These are phyloP conservation scores for Lasiodiplodia theobromae DNA, from an alignment of 2,329 filamentous ascomycete genomes.

Conservation along the genomic window DNA sequence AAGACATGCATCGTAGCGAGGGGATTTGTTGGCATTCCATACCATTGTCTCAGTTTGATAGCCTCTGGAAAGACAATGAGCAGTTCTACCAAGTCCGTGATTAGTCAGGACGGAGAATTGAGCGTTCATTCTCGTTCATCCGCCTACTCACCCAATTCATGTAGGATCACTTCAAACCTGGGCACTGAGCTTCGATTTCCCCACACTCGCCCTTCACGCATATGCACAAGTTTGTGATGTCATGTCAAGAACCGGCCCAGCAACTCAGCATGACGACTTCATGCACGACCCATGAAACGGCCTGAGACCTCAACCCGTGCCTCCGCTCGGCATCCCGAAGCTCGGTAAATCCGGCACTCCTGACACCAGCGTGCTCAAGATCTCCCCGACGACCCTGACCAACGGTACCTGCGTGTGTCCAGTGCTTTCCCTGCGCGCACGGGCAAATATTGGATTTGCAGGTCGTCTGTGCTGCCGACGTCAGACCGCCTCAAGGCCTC, in stretches of 20 bases:
- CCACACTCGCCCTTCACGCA: not conserved
- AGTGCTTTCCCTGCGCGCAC: conserved; percentile 6
- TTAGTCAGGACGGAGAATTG: not conserved
- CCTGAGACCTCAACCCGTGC: not conserved
- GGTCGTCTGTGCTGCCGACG: not conserved
- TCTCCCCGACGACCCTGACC: not conserved
- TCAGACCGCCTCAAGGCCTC: conserved; percentile 9
- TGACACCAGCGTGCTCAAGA: not conserved
- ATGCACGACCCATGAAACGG: conserved; percentile 2
- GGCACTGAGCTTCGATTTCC: not conserved
- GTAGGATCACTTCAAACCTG: not conserved
- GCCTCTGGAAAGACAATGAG: not conserved
- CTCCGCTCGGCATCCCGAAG: conserved; percentile 8
- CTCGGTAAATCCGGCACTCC: conserved; percentile 9
- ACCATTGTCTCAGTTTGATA: not conserved
- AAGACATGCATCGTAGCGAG: not conserved
- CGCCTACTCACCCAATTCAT: not conserved
- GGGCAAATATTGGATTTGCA: conserved; percentile 16
- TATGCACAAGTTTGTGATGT: not conserved
- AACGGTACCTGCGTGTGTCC: not conserved
- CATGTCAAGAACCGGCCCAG: not conserved
- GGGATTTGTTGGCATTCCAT: not conserved
- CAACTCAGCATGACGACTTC: not conserved
- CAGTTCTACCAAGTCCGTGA: not conserved
- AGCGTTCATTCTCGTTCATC: no score